Percentiles rank a stretch among this genome's conserved stretches.
Conservation (phyloP, 371 early-diverging fungal species). For the Batrachochytrium dendrobatidis region DNA sequence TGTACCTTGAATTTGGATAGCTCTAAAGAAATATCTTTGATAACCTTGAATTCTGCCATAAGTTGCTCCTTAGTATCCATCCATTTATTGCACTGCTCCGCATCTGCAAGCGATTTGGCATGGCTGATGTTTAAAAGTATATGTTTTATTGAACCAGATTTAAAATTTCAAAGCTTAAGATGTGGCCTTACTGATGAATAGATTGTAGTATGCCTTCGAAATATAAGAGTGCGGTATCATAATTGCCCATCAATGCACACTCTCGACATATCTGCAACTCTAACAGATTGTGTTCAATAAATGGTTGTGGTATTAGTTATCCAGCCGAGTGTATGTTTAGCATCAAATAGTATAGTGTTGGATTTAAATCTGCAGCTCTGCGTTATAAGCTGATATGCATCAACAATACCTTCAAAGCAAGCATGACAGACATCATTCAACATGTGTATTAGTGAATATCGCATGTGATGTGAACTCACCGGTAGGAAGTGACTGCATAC, state of each 20-base stretch:
- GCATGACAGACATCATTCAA: no score
- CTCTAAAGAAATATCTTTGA: slow-evolving; percentile 34
- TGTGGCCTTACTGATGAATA: slow-evolving; percentile 35
- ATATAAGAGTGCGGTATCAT: slow-evolving; percentile 40
- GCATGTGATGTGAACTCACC: no score
- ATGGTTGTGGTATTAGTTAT: neutral
- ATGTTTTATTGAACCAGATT: neutral
- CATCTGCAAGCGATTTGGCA: slow-evolving; percentile 17
- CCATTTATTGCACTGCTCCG: slow-evolving; percentile 27
- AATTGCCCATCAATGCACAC: slow-evolving; percentile 47
- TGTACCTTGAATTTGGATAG: slow-evolving; percentile 38
- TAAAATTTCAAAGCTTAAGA: no score
- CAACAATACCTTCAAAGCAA: no score
- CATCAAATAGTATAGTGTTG: no score
- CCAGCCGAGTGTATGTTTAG: no score
- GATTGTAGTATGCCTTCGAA: slow-evolving; percentile 40
- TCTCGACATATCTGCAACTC: slow-evolving; percentile 42
- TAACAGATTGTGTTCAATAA: slow-evolving; percentile 6
- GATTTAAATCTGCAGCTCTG: no score
- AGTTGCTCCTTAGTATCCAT: slow-evolving; percentile 21
- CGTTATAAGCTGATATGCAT: no score
- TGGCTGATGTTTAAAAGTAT: slow-evolving; percentile 19
- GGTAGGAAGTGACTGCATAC: no score
- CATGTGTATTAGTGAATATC: no score
- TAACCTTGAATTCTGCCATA: slow-evolving; percentile 29